Conservation (phyloP, 805 yeast genomes). For the Candida ponderosae region DNA sequence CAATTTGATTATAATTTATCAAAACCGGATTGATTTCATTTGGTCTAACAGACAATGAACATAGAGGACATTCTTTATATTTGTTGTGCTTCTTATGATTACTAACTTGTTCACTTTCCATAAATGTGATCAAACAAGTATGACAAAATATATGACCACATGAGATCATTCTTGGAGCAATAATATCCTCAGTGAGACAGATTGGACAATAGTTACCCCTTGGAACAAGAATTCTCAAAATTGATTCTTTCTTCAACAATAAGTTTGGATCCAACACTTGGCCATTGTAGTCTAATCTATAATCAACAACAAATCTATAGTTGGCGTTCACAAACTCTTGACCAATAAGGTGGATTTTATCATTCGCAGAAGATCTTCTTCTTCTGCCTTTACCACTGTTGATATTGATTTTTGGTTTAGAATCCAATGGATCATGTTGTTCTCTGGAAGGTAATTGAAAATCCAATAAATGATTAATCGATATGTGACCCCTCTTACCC, state of each 20-base stretch:
- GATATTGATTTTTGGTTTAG: slow-evolving; percentile 6
- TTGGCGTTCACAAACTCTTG: slow-evolving; percentile 73
- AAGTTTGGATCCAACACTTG: slow-evolving; percentile 70
- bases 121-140: slow-evolving; percentile 68
- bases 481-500: slow-evolving; percentile 36
- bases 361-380: slow-evolving; percentile 20
- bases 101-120: slow-evolving; percentile 40
- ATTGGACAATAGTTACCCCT: slow-evolving; percentile 83
- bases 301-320: slow-evolving; percentile 76
- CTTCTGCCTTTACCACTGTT: slow-evolving; percentile 9
- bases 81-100: slow-evolving; percentile 35
- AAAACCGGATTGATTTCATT: slow-evolving; percentile 62
- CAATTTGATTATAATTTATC: slow-evolving; percentile 18
- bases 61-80: slow-evolving; percentile 73
- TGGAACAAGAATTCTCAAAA: slow-evolving; percentile 69
- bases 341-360: slow-evolving; percentile 46
- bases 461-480: slow-evolving; percentile 60
- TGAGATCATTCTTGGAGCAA: slow-evolving; percentile 90
- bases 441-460: slow-evolving; percentile 40
- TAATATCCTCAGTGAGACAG: slow-evolving; percentile 74
- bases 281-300: slow-evolving; percentile 41
- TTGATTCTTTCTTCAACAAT: slow-evolving; percentile 52
- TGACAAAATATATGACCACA: slow-evolving; percentile 93
- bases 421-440: slow-evolving; percentile 7
- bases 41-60: slow-evolving; percentile 49